Base-by-base conservation (phyloP, 2,329 filamentous ascomycete genomes). In the Aspergillus sergii region DNA sequence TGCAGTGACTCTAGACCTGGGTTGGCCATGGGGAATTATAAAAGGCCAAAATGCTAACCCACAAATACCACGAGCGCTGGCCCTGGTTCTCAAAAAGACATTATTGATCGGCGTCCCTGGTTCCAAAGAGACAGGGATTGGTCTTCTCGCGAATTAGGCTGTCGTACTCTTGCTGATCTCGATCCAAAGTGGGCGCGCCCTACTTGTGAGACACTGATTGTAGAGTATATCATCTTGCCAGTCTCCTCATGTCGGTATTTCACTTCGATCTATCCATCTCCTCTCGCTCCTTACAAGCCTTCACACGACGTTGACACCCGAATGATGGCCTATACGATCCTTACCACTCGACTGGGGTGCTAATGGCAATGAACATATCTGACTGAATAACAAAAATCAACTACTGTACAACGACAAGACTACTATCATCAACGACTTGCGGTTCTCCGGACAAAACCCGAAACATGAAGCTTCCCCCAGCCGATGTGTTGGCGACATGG, bases 401-500 rank as follows among this genome's bases (percentile, higher is more conserved):
- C 51, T 23, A 45, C 39, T n/a, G 34, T 43, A n/a, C 48, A 23
- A 12, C 34, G 28, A 53, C 32, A 43, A 32, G 48, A 6, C 11
- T 26, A 21, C 23, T 32, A 43, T 50, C 30, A 46, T 21, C 48
- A 4, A 14, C 26, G 19, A n/a, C 23, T 57, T 43, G 51, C 57
- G 23, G 14, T n/a, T 45, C 28, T 16, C 23, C 41, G 16, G 21
- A 19, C 19, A 21, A 43, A 30, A 65, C 54, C 59, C 57, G 58
- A 63, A 73, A 41, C 60, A 80, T 80, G 78, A 71, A 72, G 54
- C 66, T 79, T 28, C 79, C 82, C 32, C 79, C 82, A n/a, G 41
- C 71, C n/a, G 71, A 76, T 23, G 78, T 83, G 23, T 60, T 80
- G 53, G 67, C 70, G 21, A 71, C 73, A 67, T 85, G 82, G 82